phyloP scores from a whole-genome alignment of 2,329 filamentous ascomycete species.

The Verruconis gallopava region DNA sequence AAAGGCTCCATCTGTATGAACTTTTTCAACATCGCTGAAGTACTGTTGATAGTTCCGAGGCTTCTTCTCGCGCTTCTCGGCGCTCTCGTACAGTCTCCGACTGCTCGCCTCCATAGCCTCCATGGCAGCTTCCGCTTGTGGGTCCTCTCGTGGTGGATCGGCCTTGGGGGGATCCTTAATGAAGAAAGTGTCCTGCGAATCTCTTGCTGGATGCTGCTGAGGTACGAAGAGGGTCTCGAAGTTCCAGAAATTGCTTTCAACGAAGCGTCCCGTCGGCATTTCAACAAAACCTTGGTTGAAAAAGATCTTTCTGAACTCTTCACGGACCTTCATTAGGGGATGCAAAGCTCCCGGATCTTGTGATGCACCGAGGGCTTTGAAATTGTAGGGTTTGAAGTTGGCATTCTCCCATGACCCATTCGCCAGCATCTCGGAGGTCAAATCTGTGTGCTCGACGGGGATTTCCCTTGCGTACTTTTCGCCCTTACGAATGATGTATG shows the following conservation, averaged over 20 bases:
- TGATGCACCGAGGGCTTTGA: conserved; percentile 57
- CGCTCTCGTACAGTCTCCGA: conserved; percentile 41
- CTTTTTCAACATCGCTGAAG: conserved; percentile 74
- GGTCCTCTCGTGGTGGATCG: conserved; percentile 50
- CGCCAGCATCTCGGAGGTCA: conserved; percentile 85
- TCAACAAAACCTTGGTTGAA: conserved; percentile 98
- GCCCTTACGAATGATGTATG: conserved; percentile 74
- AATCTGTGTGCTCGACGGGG: conserved; percentile 83
- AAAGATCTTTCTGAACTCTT: conserved; percentile 96
- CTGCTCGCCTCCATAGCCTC: conserved; percentile 36
- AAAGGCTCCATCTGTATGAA: conserved; percentile 84
- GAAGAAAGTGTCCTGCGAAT: conserved; percentile 75
- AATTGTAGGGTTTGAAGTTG: conserved; percentile 75
- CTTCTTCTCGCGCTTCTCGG: conserved; percentile 38
- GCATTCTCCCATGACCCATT: conserved; percentile 86
- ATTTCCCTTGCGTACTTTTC: conserved; percentile 81
- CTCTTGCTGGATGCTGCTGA: conserved; percentile 93
- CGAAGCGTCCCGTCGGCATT: conserved; percentile 41
- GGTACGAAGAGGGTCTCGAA: conserved; percentile 95
- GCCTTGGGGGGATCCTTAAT: conserved; percentile 76
- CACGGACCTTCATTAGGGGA: conserved; percentile 77
- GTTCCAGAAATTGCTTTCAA: conserved; percentile 98
- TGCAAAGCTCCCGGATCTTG: conserved; percentile 35
- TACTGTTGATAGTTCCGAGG: conserved; percentile 65
- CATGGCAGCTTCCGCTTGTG: conserved; percentile 32